Evolutionary conservation across 305 asterid species (phyloP).

Genomic region (Ajuga reptans): DNA sequence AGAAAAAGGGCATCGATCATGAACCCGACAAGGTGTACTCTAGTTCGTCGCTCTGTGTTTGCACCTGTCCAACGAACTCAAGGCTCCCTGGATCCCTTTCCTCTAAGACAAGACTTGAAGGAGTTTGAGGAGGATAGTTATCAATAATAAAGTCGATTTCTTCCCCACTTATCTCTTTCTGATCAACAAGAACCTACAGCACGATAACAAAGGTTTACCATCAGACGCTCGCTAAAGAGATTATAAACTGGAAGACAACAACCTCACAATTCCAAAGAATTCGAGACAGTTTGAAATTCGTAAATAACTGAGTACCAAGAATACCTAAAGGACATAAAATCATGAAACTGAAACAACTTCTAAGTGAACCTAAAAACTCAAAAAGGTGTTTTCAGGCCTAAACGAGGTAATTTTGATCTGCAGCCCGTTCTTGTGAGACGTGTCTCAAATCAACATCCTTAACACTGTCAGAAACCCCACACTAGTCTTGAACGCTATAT

Average conservation of each 20-base stretch:
- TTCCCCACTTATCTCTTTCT: conserved; percentile 65
- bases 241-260: too few relatives aligned
- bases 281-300: too few relatives aligned
- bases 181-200: conserved; percentile 75
- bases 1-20: conserved; percentile 11
- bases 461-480: not conserved
- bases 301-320: too few relatives aligned
- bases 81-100: conserved; percentile 78
- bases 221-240: too few relatives aligned
- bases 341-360: too few relatives aligned
- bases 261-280: too few relatives aligned
- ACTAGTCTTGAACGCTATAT: not conserved
- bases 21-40: conserved; percentile 50
- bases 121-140: conserved; percentile 67
- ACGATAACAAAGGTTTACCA: not conserved
- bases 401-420: too few relatives aligned
- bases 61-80: conserved; percentile 35
- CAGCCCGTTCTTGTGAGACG: too few relatives aligned
- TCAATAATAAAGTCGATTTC: conserved; percentile 65
- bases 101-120: conserved; percentile 55
- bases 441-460: too few relatives aligned
- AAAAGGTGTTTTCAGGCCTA: too few relatives aligned
- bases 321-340: too few relatives aligned
- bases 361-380: too few relatives aligned
- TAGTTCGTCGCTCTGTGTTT: conserved; percentile 34